Evolutionary conservation across 2,329 filamentous ascomycete species (phyloP).

Genomic region (Aspergillus melleus): DNA sequence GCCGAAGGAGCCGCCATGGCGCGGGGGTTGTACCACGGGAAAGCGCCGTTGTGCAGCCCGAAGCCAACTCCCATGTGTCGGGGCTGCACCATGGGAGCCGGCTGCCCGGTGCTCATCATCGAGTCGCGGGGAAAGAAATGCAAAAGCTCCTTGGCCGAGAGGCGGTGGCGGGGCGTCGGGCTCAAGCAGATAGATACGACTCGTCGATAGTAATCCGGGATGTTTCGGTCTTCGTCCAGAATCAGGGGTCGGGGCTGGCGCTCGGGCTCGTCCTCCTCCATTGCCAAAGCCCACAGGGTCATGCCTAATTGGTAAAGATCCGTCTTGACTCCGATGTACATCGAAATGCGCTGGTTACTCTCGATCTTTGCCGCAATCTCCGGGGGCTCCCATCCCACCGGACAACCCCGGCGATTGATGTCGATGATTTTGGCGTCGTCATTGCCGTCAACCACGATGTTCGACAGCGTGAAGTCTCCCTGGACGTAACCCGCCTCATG

Average conservation of each 20-base stretch:
- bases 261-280: constrained; percentile 87
- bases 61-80: constrained; percentile 18
- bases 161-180: constrained; percentile 68
- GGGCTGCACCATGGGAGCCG: constrained; percentile 15
- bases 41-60: constrained; percentile 19
- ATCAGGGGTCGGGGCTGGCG: constrained; percentile 68
- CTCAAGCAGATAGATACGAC: constrained; percentile 77
- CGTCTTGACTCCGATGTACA: constrained; percentile 98
- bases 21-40: constrained; percentile 21
- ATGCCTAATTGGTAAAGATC: constrained; percentile 96
- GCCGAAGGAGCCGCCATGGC: constrained; percentile 8
- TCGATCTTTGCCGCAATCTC: constrained; percentile 84
- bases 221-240: constrained; percentile 53
- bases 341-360: constrained; percentile 84
- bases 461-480: constrained; percentile 94
- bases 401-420: constrained; percentile 95
- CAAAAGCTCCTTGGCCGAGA: constrained; percentile 72
- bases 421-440: constrained; percentile 96
- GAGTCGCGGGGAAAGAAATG: constrained; percentile 60
- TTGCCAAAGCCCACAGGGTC: constrained; percentile 91
- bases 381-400: constrained; percentile 95
- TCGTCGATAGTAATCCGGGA: constrained; percentile 77
- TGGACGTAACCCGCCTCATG: constrained; percentile 97
- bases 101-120: constrained; percentile 16
- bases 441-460: constrained; percentile 85